phyloP scores from a whole-genome alignment of 1,284 basidiomycete species.

The Trichosporon inkin region DNA sequence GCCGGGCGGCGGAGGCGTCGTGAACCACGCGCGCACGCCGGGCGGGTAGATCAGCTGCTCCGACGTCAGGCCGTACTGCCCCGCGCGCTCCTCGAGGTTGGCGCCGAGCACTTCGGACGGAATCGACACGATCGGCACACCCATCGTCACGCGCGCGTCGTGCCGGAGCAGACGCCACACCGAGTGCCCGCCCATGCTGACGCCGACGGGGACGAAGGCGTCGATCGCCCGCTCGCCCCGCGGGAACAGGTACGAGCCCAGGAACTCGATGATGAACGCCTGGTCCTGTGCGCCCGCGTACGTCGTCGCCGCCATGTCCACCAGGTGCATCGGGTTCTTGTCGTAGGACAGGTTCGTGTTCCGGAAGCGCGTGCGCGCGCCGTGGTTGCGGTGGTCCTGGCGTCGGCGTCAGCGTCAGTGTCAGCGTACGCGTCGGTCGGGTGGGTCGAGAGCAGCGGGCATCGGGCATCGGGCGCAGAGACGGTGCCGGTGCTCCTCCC shows the following conservation, averaged over 20 bases:
- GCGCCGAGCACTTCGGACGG: constrained; percentile 59
- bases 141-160: constrained; percentile 65
- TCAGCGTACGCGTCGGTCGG: too few relatives aligned
- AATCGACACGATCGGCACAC: constrained; percentile 68
- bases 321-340: constrained; percentile 60
- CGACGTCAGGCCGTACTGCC: constrained; percentile 50
- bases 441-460: too few relatives aligned
- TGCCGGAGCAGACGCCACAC: constrained; percentile 11
- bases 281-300: constrained; percentile 71
- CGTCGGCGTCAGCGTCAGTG: neutral
- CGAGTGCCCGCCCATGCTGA: constrained; percentile 51
- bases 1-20: constrained; percentile 52
- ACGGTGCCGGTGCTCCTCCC: too few relatives aligned
- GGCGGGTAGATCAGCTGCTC: constrained; percentile 56
- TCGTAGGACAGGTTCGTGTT: constrained; percentile 60
- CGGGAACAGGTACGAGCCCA: constrained; percentile 72
- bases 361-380: constrained; percentile 57
- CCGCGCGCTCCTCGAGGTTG: constrained; percentile 53
- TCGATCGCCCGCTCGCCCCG: constrained; percentile 60
- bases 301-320: constrained; percentile 68
- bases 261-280: constrained; percentile 73
- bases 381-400: constrained; percentile 76
- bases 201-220: constrained; percentile 60
- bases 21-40: constrained; percentile 54
- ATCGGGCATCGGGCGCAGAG: neutral